Percentiles rank a stretch among this genome's conserved stretches.
phyloP scores from a whole-genome alignment of 116 monocot species.

The Phalaenopsis hybrid region DNA sequence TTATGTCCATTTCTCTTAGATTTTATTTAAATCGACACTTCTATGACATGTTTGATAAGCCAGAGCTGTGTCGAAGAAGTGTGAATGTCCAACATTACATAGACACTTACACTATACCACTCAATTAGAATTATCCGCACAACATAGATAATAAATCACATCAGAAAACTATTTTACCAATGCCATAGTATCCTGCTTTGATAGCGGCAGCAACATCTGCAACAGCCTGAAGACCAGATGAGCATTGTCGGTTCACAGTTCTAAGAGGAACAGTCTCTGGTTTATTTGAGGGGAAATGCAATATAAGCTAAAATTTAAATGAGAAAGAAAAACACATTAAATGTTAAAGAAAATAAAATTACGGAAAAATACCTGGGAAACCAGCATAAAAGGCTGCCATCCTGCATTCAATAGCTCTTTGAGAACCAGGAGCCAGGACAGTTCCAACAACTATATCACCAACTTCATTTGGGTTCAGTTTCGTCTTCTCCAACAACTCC shows the following conservation, averaged over 20 bases:
- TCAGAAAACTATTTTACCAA: constrained; percentile 24
- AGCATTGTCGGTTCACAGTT: constrained; percentile 71
- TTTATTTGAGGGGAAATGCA: constrained; percentile 2
- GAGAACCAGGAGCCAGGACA: constrained; percentile 50
- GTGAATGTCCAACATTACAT: too few species aligned
- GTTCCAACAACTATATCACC: constrained; percentile 61
- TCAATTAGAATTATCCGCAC: too few species aligned
- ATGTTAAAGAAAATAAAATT: background rate
- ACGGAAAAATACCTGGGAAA: constrained; percentile 42
- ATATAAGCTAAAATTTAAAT: background rate
- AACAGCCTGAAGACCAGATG: constrained; percentile 73
- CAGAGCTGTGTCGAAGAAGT: too few species aligned
- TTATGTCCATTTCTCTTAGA: too few species aligned
- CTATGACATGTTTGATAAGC: too few species aligned
- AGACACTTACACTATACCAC: too few species aligned
- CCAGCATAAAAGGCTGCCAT: constrained; percentile 57
- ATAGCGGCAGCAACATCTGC: constrained; percentile 71
- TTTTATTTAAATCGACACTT: too few species aligned
- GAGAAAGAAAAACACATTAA: background rate
- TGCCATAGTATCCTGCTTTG: constrained; percentile 58
- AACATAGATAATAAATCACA: background rate
- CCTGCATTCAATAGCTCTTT: constrained; percentile 55
- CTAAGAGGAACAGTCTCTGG: constrained; percentile 53
- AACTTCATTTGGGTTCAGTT: constrained; percentile 51
- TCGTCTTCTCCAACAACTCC: constrained; percentile 46